Percentiles rank a stretch among this genome's conserved stretches.
Evolutionary conservation across 331 rosid genomes (phyloP).

Genomic region (Acacia concinna): DNA sequence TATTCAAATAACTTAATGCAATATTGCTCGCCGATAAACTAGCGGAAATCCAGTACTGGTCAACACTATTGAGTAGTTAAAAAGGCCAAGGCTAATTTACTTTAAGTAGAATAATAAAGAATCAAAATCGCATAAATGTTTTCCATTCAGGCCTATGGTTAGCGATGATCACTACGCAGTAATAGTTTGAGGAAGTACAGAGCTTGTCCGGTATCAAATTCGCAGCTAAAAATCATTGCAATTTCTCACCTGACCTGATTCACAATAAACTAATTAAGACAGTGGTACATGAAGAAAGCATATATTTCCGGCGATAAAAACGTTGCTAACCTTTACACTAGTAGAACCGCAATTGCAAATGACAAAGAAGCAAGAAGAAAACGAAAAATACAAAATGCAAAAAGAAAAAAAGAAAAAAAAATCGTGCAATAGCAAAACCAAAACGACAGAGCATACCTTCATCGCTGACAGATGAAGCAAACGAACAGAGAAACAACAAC

Average conservation of each 20-base stretch:
- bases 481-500: conserved; percentile 14
- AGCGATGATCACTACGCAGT: not conserved
- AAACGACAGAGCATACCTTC: conserved; percentile 41
- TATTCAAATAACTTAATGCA: not conserved
- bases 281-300: not conserved
- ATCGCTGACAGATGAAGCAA: conserved; percentile 37
- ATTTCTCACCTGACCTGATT: not conserved
- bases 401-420: not conserved
- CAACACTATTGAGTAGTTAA: not conserved
- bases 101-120: not conserved
- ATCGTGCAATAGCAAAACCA: not conserved
- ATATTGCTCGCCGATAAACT: not conserved
- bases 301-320: not conserved
- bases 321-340: not conserved
- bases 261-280: not conserved
- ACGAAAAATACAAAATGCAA: not conserved
- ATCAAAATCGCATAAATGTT: too few species aligned
- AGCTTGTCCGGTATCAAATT: not conserved
- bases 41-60: not conserved
- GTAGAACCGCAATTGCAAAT: too few species aligned
- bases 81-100: not conserved
- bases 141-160: not conserved
- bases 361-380: not conserved
- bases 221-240: not conserved
- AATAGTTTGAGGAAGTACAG: not conserved